A percentile compares a stretch with the other conserved stretches of the same genome.
Conservation (phyloP, 805 yeast species). For the Ogataea trehaloabstinens region DNA sequence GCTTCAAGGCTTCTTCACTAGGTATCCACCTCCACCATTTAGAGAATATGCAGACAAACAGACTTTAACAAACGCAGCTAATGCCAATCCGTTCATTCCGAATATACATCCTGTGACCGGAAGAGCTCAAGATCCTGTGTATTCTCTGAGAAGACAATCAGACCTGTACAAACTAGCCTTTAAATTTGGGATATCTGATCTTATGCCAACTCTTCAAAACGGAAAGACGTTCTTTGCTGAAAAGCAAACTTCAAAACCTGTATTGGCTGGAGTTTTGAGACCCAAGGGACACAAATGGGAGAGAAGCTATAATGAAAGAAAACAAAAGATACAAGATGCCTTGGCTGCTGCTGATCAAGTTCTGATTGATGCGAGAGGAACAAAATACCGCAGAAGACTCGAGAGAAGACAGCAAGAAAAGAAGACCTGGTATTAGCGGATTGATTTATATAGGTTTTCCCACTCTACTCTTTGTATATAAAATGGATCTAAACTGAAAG, state of each 20-base stretch:
- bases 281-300: slow-evolving; percentile 86
- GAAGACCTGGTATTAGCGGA: slow-evolving; percentile 38
- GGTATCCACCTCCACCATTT: slow-evolving; percentile 84
- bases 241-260: slow-evolving; percentile 64
- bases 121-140: slow-evolving; percentile 72
- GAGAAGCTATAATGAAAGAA: slow-evolving; percentile 57
- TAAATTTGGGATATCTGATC: slow-evolving; percentile 73
- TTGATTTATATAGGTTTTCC: not conserved
- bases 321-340: slow-evolving; percentile 62
- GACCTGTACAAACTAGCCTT: slow-evolving; percentile 81
- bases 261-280: slow-evolving; percentile 70
- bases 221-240: slow-evolving; percentile 73
- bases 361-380: slow-evolving; percentile 63
- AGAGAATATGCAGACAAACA: slow-evolving; percentile 63
- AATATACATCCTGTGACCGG: slow-evolving; percentile 81
- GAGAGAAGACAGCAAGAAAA: slow-evolving; percentile 39
- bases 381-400: slow-evolving; percentile 42
- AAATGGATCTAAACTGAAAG: not conserved
- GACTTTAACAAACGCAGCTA: slow-evolving; percentile 59
- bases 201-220: slow-evolving; percentile 66
- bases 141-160: slow-evolving; percentile 77
- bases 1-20: slow-evolving; percentile 71
- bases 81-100: slow-evolving; percentile 84
- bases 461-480: slow-evolving; percentile 5
- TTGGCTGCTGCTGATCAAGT: slow-evolving; percentile 63